Conservation (phyloP, 805 yeast species). For the Brettanomyces bruxellensis region DNA sequence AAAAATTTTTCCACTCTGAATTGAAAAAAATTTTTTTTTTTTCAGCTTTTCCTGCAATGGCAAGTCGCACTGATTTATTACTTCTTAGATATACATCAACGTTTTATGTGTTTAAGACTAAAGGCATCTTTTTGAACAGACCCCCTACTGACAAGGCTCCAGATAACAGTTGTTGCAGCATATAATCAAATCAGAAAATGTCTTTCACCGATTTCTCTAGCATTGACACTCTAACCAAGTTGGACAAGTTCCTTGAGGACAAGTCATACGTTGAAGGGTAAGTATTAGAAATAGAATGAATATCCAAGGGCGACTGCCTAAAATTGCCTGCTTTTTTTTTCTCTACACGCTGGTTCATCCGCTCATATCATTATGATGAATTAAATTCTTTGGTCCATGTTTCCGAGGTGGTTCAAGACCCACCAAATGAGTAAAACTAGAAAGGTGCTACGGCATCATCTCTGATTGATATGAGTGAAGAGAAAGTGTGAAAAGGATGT, state of each 20-base stretch:
- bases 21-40: not conserved
- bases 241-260: slow-evolving; percentile 82
- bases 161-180: no score
- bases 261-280: slow-evolving; percentile 96
- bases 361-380: slow-evolving; percentile 50
- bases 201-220: slow-evolving; percentile 77
- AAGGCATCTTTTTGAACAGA: no score
- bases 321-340: not conserved
- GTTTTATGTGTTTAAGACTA: no score
- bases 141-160: no score
- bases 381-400: slow-evolving; percentile 78
- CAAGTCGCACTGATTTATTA: not conserved
- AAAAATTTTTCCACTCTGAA: not conserved
- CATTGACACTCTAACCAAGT: slow-evolving; percentile 61
- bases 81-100: no score
- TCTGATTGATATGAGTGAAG: not conserved
- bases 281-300: slow-evolving; percentile 29
- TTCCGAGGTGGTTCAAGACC: slow-evolving; percentile 96
- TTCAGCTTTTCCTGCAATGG: not conserved
- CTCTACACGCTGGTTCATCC: not conserved
- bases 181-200: slow-evolving; percentile 31
- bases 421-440: slow-evolving; percentile 79
- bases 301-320: not conserved
- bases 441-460: slow-evolving; percentile 16
- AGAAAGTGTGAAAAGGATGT: not conserved